Evolutionary conservation across 2,329 filamentous ascomycete genomes (phyloP).

Genomic region (Ophiostoma novo-ulmi): DNA sequence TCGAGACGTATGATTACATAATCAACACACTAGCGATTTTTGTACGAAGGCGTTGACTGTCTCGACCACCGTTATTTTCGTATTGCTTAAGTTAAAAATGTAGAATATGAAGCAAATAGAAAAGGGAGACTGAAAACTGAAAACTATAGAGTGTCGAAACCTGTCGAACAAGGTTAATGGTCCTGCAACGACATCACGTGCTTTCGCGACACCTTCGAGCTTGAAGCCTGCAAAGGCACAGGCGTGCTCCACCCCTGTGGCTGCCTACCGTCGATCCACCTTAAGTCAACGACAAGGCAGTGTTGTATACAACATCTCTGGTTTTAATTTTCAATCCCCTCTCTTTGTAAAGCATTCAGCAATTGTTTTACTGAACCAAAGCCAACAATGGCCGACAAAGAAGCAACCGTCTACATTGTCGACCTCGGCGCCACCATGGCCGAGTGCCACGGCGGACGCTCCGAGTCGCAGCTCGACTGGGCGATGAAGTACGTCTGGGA

Average conservation of each 20-base stretch:
- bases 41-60: not conserved
- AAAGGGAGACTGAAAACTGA: not conserved
- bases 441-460: slow-evolving; percentile 62
- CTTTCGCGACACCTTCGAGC: slow-evolving; percentile 24
- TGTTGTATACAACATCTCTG: not conserved
- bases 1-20: not conserved
- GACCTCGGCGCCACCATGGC: slow-evolving; percentile 86
- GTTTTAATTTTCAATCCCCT: not conserved
- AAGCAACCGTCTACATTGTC: slow-evolving; percentile 86
- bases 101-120: not conserved
- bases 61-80: not conserved
- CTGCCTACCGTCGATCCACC: slow-evolving; percentile 6
- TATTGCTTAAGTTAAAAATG: not conserved
- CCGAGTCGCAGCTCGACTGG: slow-evolving; percentile 80
- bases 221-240: slow-evolving; percentile 1
- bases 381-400: slow-evolving; percentile 74
- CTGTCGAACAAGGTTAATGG: not conserved
- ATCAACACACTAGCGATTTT: not conserved
- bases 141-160: not conserved
- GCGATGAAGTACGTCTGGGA: slow-evolving; percentile 92
- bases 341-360: not conserved
- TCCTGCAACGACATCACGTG: slow-evolving; percentile 20
- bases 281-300: not conserved
- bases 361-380: not conserved
- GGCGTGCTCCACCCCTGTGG: slow-evolving; percentile 8